Evolutionary conservation across 495 filamentous ascomycete species (phyloP), one percentile per base, ranked within the genome.

Genomic region (Thermochaetoides thermophila): DNA sequence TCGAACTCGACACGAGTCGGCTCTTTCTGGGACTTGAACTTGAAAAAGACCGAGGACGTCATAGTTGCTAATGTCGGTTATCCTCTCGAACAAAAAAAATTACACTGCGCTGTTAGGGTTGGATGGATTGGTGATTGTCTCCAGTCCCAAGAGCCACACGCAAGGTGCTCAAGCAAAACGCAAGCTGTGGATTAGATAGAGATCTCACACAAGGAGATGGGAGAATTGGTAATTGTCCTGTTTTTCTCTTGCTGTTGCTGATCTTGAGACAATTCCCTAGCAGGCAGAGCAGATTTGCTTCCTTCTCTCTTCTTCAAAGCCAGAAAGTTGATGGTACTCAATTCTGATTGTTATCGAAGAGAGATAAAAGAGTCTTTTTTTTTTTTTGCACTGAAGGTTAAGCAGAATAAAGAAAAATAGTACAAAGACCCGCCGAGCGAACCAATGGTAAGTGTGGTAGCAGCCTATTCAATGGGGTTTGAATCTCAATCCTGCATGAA

Each of bases 11-110:
- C 82, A 52, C 85, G 69, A 15, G 83, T 79, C 35, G 87, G 82
- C 55, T 96, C 91, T 61, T 87, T 93, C 55, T 89, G 83, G 38
- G 87, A 95, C 68, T 95, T 96, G 80, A 96, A 99, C 64, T 92
- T 93, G 80, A 93, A 96, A 64, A 93, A 95, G 55, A 99, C 86
- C 42, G 85, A 95, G 35, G 91, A 95, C 60, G 86, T 70, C 89
- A 97, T 97, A n/a, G n/a, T n/a, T n/a, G n/a, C n/a, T n/a, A n/a
- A n/a, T n/a, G n/a, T n/a, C n/a, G n/a, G n/a, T n/a, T n/a, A n/a
- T n/a, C n/a, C n/a, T n/a, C n/a, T n/a, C n/a, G n/a, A n/a, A n/a
- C n/a, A n/a, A n/a, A n/a, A n/a, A n/a, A n/a, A n/a, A n/a, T n/a
- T n/a, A n/a, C n/a, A n/a, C n/a, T 5, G 31, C 23, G 29, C 24